Percentiles rank a stretch among this genome's conserved stretches.
Conservation (phyloP, 2,329 filamentous ascomycete genomes). For the Pyricularia grisea region DNA sequence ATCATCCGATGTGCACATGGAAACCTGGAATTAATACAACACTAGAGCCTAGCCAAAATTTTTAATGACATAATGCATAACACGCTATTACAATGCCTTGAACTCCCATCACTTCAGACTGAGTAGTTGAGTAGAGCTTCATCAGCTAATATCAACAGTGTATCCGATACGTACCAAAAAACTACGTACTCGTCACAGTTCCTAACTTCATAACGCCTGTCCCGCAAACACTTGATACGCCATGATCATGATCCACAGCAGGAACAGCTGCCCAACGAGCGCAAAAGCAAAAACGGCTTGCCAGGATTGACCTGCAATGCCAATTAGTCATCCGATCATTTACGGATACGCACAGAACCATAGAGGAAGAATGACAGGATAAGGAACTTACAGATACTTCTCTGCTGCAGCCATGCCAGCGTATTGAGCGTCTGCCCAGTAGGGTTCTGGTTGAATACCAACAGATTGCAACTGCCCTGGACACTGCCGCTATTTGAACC, state of each 20-base stretch:
- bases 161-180: not conserved
- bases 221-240: slow-evolving; percentile 52
- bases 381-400: slow-evolving; percentile 47
- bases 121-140: not conserved
- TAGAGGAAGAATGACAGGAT: not conserved
- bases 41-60: not conserved
- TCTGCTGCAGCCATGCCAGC: slow-evolving; percentile 55
- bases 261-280: slow-evolving; percentile 48
- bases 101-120: not conserved
- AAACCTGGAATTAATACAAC: not conserved
- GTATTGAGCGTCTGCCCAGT: slow-evolving; percentile 43
- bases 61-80: not conserved
- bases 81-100: not conserved
- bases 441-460: slow-evolving; percentile 42
- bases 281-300: slow-evolving; percentile 55
- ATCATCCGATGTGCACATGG: not conserved
- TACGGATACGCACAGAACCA: no score
- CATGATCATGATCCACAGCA: slow-evolving; percentile 63
- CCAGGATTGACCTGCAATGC: slow-evolving; percentile 46
- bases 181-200: not conserved
- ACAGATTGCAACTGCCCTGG: slow-evolving; percentile 47
- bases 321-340: not conserved
- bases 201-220: slow-evolving; percentile 5
- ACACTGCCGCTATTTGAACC: slow-evolving; percentile 44
- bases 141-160: not conserved